phyloP scores from a whole-genome alignment of 805 yeast species.

The Ascoidea rubescens region DNA sequence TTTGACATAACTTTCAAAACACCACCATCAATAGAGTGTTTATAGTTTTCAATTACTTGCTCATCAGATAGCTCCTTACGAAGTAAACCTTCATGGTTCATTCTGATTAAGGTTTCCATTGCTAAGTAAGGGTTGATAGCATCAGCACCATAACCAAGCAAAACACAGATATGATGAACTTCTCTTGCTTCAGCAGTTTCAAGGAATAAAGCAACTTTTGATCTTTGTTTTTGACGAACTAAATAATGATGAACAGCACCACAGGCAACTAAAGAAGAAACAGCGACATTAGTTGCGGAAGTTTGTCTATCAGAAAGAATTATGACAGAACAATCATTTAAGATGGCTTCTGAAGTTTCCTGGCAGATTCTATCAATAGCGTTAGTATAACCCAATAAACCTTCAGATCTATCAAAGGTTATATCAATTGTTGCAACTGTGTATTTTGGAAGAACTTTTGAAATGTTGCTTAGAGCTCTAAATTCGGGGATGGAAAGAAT shows the following conservation, averaged over 20 bases:
- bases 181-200: constrained; percentile 98
- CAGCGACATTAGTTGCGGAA: constrained; percentile 51
- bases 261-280: constrained; percentile 81
- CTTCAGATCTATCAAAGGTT: constrained; percentile 74
- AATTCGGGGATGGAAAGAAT: constrained; percentile 63
- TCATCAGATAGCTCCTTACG: constrained; percentile 40
- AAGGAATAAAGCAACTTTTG: constrained; percentile 80
- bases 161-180: constrained; percentile 89
- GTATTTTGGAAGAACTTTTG: constrained; percentile 77
- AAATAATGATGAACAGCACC: constrained; percentile 97
- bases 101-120: constrained; percentile 72
- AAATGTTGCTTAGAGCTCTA: constrained; percentile 58
- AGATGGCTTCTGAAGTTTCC: constrained; percentile 77
- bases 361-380: constrained; percentile 80
- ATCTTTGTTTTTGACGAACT: constrained; percentile 90
- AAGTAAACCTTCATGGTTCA: constrained; percentile 70
- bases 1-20: constrained; percentile 94
- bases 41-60: constrained; percentile 62
- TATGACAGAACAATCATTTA: constrained; percentile 58
- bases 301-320: constrained; percentile 62
- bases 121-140: constrained; percentile 91
- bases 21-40: constrained; percentile 78
- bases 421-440: constrained; percentile 70
- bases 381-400: constrained; percentile 71
- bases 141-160: constrained; percentile 96